phyloP scores from a whole-genome alignment of 1,284 basidiomycete genomes.

The Pyrrhoderma lamaoense region DNA sequence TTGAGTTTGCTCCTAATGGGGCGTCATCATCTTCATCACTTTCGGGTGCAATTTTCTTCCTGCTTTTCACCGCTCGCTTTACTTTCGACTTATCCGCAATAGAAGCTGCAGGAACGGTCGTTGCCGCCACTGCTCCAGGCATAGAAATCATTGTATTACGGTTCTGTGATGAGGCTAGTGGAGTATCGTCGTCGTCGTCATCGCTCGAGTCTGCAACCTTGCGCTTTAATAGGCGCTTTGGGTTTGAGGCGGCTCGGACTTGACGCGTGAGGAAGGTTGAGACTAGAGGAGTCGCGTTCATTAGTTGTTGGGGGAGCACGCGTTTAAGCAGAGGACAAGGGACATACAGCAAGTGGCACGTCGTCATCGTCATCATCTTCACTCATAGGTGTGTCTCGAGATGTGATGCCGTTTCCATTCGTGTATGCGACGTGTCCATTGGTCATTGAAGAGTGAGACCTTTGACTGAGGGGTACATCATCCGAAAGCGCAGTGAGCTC shows the following conservation, averaged over 20 bases:
- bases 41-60: slow-evolving; percentile 31
- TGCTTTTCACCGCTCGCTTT: slow-evolving; percentile 24
- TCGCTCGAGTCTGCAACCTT: slow-evolving; percentile 50
- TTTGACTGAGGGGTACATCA: slow-evolving; percentile 34
- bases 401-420: slow-evolving; percentile 23
- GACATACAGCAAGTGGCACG: slow-evolving; percentile 62
- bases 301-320: neutral
- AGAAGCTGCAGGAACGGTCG: slow-evolving; percentile 27
- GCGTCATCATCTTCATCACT: slow-evolving; percentile 30
- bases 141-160: slow-evolving; percentile 35
- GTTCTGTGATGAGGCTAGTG: slow-evolving; percentile 48
- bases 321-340: slow-evolving; percentile 1
- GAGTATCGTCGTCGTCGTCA: slow-evolving; percentile 68
- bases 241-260: slow-evolving; percentile 38
- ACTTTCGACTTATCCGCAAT: slow-evolving; percentile 35
- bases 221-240: slow-evolving; percentile 47
- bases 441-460: neutral
- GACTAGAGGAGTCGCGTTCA: slow-evolving; percentile 29
- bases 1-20: slow-evolving; percentile 31
- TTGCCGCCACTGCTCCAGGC: slow-evolving; percentile 36
- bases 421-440: slow-evolving; percentile 17
- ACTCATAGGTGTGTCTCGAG: slow-evolving; percentile 45
- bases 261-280: slow-evolving; percentile 32
- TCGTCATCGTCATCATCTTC: slow-evolving; percentile 50
- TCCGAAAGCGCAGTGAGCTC: slow-evolving; percentile 49